Evolutionary conservation across 345 rosid species (phyloP).

Genomic region (Bretschneidera sinensis): DNA sequence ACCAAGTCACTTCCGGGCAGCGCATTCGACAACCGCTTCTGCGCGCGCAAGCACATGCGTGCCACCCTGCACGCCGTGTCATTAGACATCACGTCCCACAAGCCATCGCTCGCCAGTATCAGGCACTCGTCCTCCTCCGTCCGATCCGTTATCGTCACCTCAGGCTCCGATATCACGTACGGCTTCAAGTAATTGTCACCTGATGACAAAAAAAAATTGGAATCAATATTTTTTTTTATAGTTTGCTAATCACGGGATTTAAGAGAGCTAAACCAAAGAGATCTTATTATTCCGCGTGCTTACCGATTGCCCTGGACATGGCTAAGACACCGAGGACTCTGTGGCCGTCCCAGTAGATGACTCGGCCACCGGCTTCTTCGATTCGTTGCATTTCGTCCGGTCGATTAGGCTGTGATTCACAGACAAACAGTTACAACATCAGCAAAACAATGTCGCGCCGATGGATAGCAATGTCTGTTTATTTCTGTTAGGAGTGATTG

Average conservation of each 20-base stretch:
- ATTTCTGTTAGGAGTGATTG: no score
- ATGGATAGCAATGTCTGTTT: no score
- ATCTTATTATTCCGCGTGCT: no score
- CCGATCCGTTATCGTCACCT: constrained; percentile 63
- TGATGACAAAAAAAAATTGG: no score
- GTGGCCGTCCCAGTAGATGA: constrained; percentile 85
- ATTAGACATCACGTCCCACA: constrained; percentile 93
- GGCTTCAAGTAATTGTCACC: constrained; percentile 92
- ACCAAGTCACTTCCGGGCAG: constrained; percentile 13
- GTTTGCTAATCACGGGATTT: no score
- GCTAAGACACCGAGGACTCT: constrained; percentile 87
- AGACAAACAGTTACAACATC: not conserved
- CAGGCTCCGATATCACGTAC: constrained; percentile 80
- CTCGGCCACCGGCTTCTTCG: constrained; percentile 74
- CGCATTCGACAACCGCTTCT: not conserved
- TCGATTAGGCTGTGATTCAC: constrained; percentile 65
- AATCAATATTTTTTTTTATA: no score
- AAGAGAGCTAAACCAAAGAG: not conserved
- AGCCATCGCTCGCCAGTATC: constrained; percentile 79
- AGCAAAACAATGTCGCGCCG: not conserved
- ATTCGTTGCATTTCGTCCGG: constrained; percentile 76
- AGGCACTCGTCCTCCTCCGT: constrained; percentile 68
- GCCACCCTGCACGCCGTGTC: constrained; percentile 78
- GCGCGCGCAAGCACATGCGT: constrained; percentile 48
- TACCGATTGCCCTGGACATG: constrained; percentile 91